These are phyloP conservation scores for Pseudonitzschia multiseries DNA, from an alignment of 108 stramenopile genomes.

Conservation along the genomic window DNA sequence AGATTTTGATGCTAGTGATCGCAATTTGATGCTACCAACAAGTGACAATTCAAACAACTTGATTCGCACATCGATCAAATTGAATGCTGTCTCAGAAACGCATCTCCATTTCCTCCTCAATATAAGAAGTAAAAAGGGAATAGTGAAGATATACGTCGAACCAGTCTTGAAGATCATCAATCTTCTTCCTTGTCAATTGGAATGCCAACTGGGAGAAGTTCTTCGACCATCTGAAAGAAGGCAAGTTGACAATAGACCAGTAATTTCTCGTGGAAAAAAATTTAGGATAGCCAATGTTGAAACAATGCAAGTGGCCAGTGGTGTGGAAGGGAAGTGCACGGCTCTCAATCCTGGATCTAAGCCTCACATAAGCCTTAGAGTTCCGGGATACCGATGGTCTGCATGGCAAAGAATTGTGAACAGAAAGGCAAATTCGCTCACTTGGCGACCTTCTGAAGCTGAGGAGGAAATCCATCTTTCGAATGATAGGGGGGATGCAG, in stretches of 20 bases:
- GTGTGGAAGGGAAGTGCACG: slow-evolving; percentile 56
- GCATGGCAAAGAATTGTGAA: slow-evolving; percentile 75
- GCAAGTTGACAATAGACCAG: slow-evolving; percentile 37
- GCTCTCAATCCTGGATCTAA: slow-evolving; percentile 69
- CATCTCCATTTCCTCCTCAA: slow-evolving; percentile 59
- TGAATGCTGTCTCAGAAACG: slow-evolving; percentile 51
- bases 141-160: slow-evolving; percentile 51
- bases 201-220: slow-evolving; percentile 70
- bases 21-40: slow-evolving; percentile 72
- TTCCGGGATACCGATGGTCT: slow-evolving; percentile 79
- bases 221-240: slow-evolving; percentile 34
- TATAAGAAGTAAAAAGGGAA: slow-evolving; percentile 45
- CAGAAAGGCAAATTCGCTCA: slow-evolving; percentile 42
- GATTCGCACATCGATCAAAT: slow-evolving; percentile 49
- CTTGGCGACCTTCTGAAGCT: slow-evolving; percentile 66
- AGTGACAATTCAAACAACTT: slow-evolving; percentile 49
- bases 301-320: slow-evolving; percentile 44
- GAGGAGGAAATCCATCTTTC: slow-evolving; percentile 57
- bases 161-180: slow-evolving; percentile 66
- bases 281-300: slow-evolving; percentile 38
- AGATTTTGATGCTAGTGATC: slow-evolving; percentile 41
- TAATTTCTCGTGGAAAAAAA: slow-evolving; percentile 41
- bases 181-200: slow-evolving; percentile 74
- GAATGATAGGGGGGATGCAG: slow-evolving; percentile 41
- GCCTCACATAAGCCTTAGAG: slow-evolving; percentile 69